Percentiles rank a stretch among this genome's conserved stretches.
These are phyloP conservation scores for Plenodomus tracheiphilus DNA, from an alignment of 2,329 filamentous ascomycete species.

Conservation along the genomic window DNA sequence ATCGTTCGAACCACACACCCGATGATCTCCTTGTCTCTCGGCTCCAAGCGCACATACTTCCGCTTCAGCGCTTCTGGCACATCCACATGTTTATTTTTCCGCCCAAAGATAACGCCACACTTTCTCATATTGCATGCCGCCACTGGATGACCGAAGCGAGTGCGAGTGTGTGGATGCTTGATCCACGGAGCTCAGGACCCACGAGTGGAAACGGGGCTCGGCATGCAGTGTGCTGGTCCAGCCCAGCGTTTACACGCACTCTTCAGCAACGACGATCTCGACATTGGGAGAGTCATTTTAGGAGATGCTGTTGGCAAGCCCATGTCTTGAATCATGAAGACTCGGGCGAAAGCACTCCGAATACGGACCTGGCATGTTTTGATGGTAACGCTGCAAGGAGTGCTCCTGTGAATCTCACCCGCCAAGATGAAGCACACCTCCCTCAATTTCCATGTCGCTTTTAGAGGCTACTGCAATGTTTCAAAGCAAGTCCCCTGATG, in stretches of 20 bases:
- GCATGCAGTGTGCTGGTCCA: background rate
- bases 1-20: background rate
- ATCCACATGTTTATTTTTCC: background rate
- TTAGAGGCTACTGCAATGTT: constrained; percentile 14
- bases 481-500: constrained; percentile 13
- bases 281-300: background rate
- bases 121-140: no score
- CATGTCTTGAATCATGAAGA: background rate
- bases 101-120: no score
- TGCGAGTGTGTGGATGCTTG: background rate
- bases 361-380: background rate
- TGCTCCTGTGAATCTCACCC: background rate
- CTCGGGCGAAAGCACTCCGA: background rate
- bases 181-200: background rate
- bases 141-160: background rate
- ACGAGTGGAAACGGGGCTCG: background rate
- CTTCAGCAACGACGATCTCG: background rate
- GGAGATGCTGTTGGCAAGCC: background rate
- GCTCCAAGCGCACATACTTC: background rate
- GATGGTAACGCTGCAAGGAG: background rate
- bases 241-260: background rate
- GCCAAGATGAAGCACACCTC: constrained; percentile 1
- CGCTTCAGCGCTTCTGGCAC: background rate
- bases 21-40: background rate
- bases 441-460: constrained; percentile 9